A percentile compares a stretch with the other conserved stretches of the same genome.
These are phyloP conservation scores for Chaetomium tenue DNA, from an alignment of 495 filamentous ascomycete genomes.

Conservation along the genomic window DNA sequence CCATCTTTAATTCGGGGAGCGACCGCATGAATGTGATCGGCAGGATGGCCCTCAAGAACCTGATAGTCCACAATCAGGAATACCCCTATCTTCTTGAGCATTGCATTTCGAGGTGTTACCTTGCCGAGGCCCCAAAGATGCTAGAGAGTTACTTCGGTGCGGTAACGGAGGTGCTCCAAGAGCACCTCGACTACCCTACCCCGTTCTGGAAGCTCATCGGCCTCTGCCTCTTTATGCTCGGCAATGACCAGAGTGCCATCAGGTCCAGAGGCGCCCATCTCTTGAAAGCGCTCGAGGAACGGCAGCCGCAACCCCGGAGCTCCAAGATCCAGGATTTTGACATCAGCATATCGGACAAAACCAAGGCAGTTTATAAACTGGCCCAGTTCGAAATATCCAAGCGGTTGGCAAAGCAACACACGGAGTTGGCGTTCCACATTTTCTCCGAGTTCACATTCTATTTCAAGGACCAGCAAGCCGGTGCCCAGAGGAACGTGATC, in stretches of 20 bases:
- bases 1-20: slow-evolving; percentile 84
- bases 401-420: slow-evolving; percentile 79
- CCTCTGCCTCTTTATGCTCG: slow-evolving; percentile 84
- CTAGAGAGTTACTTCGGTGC: slow-evolving; percentile 96
- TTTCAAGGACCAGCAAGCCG: slow-evolving; percentile 78
- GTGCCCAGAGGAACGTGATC: slow-evolving; percentile 87
- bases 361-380: slow-evolving; percentile 93
- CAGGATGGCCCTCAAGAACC: slow-evolving; percentile 80
- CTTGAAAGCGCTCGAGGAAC: slow-evolving; percentile 77
- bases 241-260: slow-evolving; percentile 83
- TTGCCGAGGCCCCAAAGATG: slow-evolving; percentile 70
- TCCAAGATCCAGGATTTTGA: slow-evolving; percentile 96
- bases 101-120: slow-evolving; percentile 85
- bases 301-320: slow-evolving; percentile 65
- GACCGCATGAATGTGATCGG: slow-evolving; percentile 93
- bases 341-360: slow-evolving; percentile 97
- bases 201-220: slow-evolving; percentile 88
- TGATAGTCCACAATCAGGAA: slow-evolving; percentile 86
- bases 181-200: slow-evolving; percentile 73
- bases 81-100: slow-evolving; percentile 79
- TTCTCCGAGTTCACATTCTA: slow-evolving; percentile 92
- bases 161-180: slow-evolving; percentile 78
- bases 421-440: slow-evolving; percentile 84
- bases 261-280: slow-evolving; percentile 85
- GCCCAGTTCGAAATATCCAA: slow-evolving; percentile 97